Base-by-base conservation (phyloP, 139 green algal species). In the Yamagishiella unicocca region DNA sequence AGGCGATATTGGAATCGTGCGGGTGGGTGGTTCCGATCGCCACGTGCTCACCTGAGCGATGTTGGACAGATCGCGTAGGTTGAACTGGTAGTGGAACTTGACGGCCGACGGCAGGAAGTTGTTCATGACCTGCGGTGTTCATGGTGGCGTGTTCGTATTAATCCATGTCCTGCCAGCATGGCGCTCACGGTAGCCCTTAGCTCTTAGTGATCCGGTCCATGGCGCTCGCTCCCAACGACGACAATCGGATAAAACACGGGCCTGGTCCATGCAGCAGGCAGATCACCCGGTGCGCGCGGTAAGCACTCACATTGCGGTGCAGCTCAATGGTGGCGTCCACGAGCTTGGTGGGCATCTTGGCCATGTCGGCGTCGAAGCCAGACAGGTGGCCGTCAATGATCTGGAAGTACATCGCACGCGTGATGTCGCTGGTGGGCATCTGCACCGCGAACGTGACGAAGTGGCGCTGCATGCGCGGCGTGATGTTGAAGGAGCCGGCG, bases 81-180 rank as follows among this genome's bases (percentile, higher is more conserved):
- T 96, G 92, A 97, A 98, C 92, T 98, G 95, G 77, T 98, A 98
- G 90, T 98, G 96, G 92, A 98, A 98, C 92, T 98, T 98, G 55
- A 97, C 90, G 38, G 96, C 96, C 14, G 96, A 97, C 94, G 97
- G 97, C 70, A 95, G 90, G 94, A 98, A 98, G 25, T 92, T 97
- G 79, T 87, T 64, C 24, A 90, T 92, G n/a, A n/a, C n/a, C n/a
- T n/a, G n/a, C n/a, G n/a, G n/a, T n/a, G n/a, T n/a, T n/a, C n/a
- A n/a, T n/a, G n/a, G n/a, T n/a, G n/a, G n/a, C n/a, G n/a, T n/a
- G n/a, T n/a, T n/a, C n/a, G n/a, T n/a, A n/a, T n/a, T n/a, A n/a
- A n/a, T n/a, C n/a, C n/a, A n/a, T n/a, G n/a, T n/a, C n/a, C n/a
- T n/a, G n/a, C n/a, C n/a, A n/a, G n/a, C n/a, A n/a, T n/a, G n/a